Evolutionary conservation across 176 grass and related monocot genomes (phyloP).

Genomic region (Zoysia pacifica): DNA sequence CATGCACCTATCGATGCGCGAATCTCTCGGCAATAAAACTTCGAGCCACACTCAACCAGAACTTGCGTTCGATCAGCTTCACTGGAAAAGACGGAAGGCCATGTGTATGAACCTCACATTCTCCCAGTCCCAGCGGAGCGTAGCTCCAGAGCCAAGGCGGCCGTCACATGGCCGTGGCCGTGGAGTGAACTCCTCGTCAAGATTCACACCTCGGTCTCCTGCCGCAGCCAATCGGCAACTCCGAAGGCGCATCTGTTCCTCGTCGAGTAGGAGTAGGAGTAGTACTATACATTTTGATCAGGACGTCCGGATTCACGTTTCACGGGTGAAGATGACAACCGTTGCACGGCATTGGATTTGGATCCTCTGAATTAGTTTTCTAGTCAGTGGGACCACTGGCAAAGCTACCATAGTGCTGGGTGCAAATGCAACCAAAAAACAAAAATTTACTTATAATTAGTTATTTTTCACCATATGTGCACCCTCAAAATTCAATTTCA

Average conservation of each 20-base stretch:
- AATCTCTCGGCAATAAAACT: background rate
- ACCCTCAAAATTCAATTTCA: too few species aligned
- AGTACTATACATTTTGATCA: background rate
- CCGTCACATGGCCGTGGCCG: constrained; percentile 18
- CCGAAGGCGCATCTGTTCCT: background rate
- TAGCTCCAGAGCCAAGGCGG: constrained; percentile 5
- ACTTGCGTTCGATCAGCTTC: background rate
- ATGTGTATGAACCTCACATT: constrained; percentile 17
- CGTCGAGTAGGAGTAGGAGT: background rate
- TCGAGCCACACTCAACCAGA: background rate
- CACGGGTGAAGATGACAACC: too few species aligned
- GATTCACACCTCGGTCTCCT: background rate
- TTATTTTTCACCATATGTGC: too few species aligned
- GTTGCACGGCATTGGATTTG: too few species aligned
- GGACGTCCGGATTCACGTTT: background rate
- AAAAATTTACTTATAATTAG: too few species aligned
- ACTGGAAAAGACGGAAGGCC: background rate
- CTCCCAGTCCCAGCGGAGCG: background rate
- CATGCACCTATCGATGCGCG: constrained; percentile 36
- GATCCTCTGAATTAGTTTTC: too few species aligned
- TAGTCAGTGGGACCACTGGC: too few species aligned
- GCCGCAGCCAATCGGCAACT: background rate
- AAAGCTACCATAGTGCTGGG: too few species aligned
- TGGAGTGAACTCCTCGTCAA: constrained; percentile 1
- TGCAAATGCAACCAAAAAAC: too few species aligned